phyloP scores from a whole-genome alignment of 208 protist species.

The Crithidia thermophila region DNA sequence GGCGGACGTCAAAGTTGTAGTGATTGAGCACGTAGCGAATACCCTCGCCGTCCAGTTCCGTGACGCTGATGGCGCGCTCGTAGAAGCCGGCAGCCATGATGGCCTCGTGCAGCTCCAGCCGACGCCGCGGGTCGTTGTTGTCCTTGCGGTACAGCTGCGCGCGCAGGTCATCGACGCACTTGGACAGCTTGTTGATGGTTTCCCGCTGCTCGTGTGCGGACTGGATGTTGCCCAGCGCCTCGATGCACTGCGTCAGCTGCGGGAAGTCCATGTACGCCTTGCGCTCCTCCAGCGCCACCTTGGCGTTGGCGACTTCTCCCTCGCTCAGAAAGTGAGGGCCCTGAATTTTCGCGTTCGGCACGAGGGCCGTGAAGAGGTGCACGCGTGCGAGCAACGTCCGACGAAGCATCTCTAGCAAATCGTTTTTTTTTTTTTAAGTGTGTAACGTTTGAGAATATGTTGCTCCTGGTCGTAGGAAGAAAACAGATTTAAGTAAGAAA shows the following conservation, averaged over 20 bases:
- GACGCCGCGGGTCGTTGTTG: slow-evolving; percentile 55
- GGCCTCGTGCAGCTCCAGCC: slow-evolving; percentile 85
- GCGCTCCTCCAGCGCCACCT: slow-evolving; percentile 51
- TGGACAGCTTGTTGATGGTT: slow-evolving; percentile 39
- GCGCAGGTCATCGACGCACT: slow-evolving; percentile 57
- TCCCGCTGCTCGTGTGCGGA: slow-evolving; percentile 44
- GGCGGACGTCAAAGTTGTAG: slow-evolving; percentile 92
- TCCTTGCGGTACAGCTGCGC: slow-evolving; percentile 67
- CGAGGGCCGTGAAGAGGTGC: slow-evolving; percentile 82
- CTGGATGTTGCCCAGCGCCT: slow-evolving; percentile 38
- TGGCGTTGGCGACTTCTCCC: slow-evolving; percentile 44
- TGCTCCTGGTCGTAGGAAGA: neutral
- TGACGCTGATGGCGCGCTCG: slow-evolving; percentile 56
- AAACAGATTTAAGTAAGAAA: neutral
- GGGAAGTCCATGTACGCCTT: slow-evolving; percentile 42
- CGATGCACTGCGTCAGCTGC: slow-evolving; percentile 40
- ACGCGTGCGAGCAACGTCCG: slow-evolving; percentile 49
- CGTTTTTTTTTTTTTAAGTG: neutral
- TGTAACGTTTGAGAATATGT: slow-evolving; percentile 9
- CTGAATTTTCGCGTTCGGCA: slow-evolving; percentile 55
- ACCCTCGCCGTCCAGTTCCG: slow-evolving; percentile 70
- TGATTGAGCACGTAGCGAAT: slow-evolving; percentile 87
- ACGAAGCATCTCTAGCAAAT: slow-evolving; percentile 56
- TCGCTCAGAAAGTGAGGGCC: slow-evolving; percentile 42
- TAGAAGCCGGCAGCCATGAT: slow-evolving; percentile 92